Percentiles rank a stretch among this genome's conserved stretches.
Evolutionary conservation across 192 early-diverging fungal species (phyloP).

Genomic region (Coemansia sp.): DNA sequence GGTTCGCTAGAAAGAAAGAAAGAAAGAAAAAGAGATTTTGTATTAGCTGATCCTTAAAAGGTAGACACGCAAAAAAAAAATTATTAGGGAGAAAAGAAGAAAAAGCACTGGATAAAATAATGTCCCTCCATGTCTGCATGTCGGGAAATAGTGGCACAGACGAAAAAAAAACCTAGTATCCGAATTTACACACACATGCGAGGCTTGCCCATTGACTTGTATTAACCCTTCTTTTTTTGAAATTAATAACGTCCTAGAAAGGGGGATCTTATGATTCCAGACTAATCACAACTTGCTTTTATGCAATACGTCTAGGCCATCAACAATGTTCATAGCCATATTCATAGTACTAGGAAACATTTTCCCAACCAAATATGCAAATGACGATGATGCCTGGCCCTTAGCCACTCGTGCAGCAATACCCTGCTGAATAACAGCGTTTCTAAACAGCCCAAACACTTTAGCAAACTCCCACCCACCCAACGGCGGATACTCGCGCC

Average conservation of each 20-base stretch:
- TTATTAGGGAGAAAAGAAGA: neutral
- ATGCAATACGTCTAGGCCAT: constrained; percentile 19
- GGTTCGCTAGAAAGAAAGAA: neutral
- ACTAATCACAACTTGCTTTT: constrained; percentile 36
- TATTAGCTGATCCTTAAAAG: constrained; percentile 1
- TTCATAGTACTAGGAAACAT: constrained; percentile 45
- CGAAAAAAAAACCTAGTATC: neutral
- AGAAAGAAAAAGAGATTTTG: neutral
- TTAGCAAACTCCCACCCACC: constrained; percentile 76
- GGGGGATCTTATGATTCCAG: neutral
- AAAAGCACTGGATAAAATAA: neutral
- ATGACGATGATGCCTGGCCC: constrained; percentile 83
- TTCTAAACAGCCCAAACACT: constrained; percentile 86
- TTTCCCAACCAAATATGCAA: constrained; percentile 46
- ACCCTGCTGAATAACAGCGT: constrained; percentile 82
- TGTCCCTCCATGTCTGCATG: neutral
- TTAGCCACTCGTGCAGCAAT: constrained; percentile 83
- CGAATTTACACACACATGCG: neutral
- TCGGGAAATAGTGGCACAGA: neutral
- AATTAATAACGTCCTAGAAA: neutral
- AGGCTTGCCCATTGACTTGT: neutral
- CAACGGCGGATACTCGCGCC: constrained; percentile 64
- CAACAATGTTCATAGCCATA: constrained; percentile 63
- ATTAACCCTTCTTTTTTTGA: neutral
- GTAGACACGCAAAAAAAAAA: neutral